Percentiles rank a stretch among this genome's conserved stretches.
Evolutionary conservation across 2,329 filamentous ascomycete genomes (phyloP).

Genomic region (Fusarium sp.): DNA sequence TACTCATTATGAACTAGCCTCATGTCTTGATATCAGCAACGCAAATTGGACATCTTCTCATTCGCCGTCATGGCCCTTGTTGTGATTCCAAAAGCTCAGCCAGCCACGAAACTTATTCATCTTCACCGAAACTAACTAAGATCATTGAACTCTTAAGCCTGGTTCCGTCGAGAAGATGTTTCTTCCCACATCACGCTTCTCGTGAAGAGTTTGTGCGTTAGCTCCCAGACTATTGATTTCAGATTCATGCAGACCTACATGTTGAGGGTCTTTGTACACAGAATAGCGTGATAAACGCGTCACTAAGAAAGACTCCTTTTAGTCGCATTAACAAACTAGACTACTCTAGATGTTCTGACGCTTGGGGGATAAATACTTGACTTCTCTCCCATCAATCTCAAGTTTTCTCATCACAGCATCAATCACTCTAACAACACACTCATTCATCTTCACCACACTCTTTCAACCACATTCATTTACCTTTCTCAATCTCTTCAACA

Average conservation of each 20-base stretch:
- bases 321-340: accelerated
- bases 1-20: background rate
- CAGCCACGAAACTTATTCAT: background rate
- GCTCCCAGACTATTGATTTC: background rate
- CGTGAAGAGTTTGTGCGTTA: background rate
- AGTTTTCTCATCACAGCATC: background rate
- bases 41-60: background rate
- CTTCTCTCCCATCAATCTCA: no score
- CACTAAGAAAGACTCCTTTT: background rate
- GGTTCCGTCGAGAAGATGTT: accelerated
- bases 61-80: background rate
- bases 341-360: accelerated
- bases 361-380: background rate
- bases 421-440: background rate
- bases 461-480: background rate
- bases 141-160: background rate
- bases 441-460: background rate
- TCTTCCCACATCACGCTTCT: background rate
- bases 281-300: background rate
- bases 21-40: accelerated
- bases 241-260: background rate
- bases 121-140: no score
- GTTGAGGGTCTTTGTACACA: no score
- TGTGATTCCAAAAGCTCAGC: background rate
- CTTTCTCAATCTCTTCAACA: background rate